Evolutionary conservation across 192 early-diverging fungal species (phyloP), one percentile per base, ranked within the genome.

Genomic region (Powellomyces hirtus): DNA sequence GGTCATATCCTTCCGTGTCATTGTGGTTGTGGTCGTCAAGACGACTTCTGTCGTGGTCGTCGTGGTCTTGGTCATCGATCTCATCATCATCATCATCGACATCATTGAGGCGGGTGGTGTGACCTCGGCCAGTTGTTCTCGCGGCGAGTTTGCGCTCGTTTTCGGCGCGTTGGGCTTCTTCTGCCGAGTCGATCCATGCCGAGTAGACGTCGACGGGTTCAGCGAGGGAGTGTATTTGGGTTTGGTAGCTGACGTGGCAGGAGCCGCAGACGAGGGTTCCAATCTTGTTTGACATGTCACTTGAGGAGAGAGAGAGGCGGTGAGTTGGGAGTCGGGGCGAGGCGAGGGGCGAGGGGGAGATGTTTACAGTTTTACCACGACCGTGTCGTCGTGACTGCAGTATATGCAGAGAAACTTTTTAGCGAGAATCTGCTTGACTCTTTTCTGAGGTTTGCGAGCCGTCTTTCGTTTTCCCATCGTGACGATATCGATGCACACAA

Each of bases 151-250:
- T 42, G 22, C 38, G 38, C 55, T 69, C 58, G 56, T 38, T 24
- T 61, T 59, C 67, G 31, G n/a, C 59, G 80, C 44, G 38, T 29
- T 69, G 55, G 38, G 81, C 83, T 38, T 85, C 79, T 56, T 93
- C 91, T 64, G 86, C 88, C 0, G 89, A 85, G 77, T 97, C 95
- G 30, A 97, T 82, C 94, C 94, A 97, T 35, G 89, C 91, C 30
- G 82, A 82, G 61, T 97, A 97, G 10, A 97, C 91, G 74, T 97
- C 95, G 14, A 94, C 86, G 5, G 92, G 83, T 40, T 90, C 89
- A 58, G 83, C 83, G 10, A 97, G 76, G 38, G 79, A 88, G 66
- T 85, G 91, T 61, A 92, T 89, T 5, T 77, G 75, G 13, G 89
- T 82, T 61, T 93, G 88, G 74, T 84, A 94, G 45, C 75, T 73